Evolutionary conservation across 1,284 basidiomycete genomes (phyloP).

Genomic region (Heterobasidion occidentale): DNA sequence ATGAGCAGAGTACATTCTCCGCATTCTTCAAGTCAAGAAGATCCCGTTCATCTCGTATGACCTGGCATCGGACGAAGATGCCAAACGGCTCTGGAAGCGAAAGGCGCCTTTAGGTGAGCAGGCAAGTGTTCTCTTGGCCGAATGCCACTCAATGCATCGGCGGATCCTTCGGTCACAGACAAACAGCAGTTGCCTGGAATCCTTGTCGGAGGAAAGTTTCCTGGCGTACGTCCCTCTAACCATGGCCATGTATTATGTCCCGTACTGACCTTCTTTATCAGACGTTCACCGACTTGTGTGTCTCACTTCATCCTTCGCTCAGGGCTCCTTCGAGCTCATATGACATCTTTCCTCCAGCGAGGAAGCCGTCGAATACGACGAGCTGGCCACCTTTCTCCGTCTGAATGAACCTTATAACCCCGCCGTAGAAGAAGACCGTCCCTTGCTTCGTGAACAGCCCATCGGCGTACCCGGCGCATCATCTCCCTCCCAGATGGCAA

Average conservation of each 20-base stretch:
- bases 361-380: conserved; percentile 71
- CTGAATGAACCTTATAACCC: conserved; percentile 60
- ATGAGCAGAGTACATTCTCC: conserved; percentile 58
- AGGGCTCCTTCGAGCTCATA: conserved; percentile 4
- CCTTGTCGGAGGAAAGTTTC: conserved; percentile 62
- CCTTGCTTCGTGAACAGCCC: conserved; percentile 40
- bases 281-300: conserved; percentile 53
- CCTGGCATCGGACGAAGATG: conserved; percentile 71
- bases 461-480: conserved; percentile 74
- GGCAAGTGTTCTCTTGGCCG: neutral
- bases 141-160: neutral
- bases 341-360: conserved; percentile 38
- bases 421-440: conserved; percentile 47
- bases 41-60: conserved; percentile 74
- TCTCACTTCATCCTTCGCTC: conserved; percentile 1
- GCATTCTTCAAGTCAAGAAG: conserved; percentile 76
- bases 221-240: conserved; percentile 33
- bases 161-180: conserved; percentile 28
- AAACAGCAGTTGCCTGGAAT: conserved; percentile 78
- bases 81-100: conserved; percentile 72
- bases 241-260: neutral
- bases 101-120: conserved; percentile 60
- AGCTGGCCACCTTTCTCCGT: conserved; percentile 63
- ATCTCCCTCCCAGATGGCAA: conserved; percentile 65
- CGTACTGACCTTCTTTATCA: conserved; percentile 14